Percentiles rank a stretch among this genome's conserved stretches.
phyloP scores from a whole-genome alignment of 75 land plant species.

The Adiantum capillusveneris region DNA sequence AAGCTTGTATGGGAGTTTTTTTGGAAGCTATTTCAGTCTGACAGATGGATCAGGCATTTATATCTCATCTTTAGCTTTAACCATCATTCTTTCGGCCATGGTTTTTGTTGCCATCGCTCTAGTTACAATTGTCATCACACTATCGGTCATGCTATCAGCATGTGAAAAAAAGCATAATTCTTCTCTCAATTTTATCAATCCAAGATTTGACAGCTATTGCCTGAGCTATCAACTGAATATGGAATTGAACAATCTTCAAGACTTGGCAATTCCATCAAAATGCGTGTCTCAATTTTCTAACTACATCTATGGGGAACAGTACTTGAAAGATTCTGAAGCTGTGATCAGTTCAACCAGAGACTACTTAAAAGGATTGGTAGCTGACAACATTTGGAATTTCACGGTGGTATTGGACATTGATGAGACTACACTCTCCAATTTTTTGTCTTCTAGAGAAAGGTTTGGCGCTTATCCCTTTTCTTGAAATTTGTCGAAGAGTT shows the following conservation, averaged over 20 bases:
- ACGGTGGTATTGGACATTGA: constrained; percentile 47
- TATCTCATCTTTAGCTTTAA: constrained; percentile 47
- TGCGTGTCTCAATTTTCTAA: constrained; percentile 27
- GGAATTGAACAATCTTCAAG: constrained; percentile 42
- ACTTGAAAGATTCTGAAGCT: constrained; percentile 27
- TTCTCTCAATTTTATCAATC: constrained; percentile 6
- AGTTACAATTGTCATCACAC: constrained; percentile 31
- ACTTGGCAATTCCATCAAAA: constrained; percentile 22
- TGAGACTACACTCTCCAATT: constrained; percentile 29
- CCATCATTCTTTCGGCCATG: constrained; percentile 30
- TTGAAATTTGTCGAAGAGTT: too few relatives aligned
- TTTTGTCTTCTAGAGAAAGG: background rate
- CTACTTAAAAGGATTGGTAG: constrained; percentile 21
- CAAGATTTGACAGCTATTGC: constrained; percentile 16
- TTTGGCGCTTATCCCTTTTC: constrained; percentile 7
- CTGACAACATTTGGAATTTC: constrained; percentile 15
- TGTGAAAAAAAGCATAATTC: constrained; percentile 27
- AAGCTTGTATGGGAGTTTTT: background rate
- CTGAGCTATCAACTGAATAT: constrained; percentile 26
- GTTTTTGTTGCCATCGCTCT: constrained; percentile 38
- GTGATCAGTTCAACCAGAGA: constrained; percentile 22
- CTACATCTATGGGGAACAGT: constrained; percentile 38
- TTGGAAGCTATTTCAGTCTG: constrained; percentile 20
- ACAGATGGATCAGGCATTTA: constrained; percentile 43
- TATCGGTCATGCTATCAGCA: constrained; percentile 48